Conservation (phyloP, 2,329 filamentous ascomycete species). For the Colletotrichum lindemuthianum region DNA sequence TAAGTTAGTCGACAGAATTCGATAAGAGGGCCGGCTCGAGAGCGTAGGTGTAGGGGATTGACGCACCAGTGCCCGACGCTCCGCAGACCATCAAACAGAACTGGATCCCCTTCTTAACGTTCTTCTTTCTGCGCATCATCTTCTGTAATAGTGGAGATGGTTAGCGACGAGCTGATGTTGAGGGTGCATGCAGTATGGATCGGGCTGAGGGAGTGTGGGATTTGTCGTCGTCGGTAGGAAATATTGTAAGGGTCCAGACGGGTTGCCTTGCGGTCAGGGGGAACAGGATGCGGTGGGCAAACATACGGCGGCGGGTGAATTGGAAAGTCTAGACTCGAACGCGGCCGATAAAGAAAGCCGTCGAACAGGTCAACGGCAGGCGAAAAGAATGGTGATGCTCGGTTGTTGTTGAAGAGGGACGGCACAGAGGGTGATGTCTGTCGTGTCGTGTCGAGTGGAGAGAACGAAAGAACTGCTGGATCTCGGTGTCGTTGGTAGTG, state of each 20-base stretch:
- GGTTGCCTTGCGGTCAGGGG: not conserved
- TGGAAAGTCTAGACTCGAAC: conserved; percentile 22
- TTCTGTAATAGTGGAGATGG: conserved; percentile 62
- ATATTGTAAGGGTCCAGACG: conserved; percentile 18
- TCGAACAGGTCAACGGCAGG: conserved; percentile 28
- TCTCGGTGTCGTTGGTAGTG: conserved; percentile 34
- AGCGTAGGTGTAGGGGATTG: conserved; percentile 35
- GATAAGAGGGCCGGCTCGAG: conserved; percentile 3
- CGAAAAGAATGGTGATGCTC: conserved; percentile 13
- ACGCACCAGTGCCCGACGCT: conserved; percentile 95
- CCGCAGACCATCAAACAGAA: conserved; percentile 99
- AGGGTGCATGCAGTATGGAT: conserved; percentile 23
- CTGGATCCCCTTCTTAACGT: conserved; percentile 99
- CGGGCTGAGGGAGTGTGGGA: conserved; percentile 4
- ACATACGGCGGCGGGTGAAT: conserved; percentile 32
- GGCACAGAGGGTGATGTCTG: conserved; percentile 1
- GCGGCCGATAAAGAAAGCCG: conserved; percentile 16
- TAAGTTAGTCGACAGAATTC: conserved; percentile 23
- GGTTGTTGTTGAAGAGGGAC: conserved; percentile 25
- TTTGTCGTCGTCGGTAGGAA: conserved; percentile 23
- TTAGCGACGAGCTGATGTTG: conserved; percentile 42
- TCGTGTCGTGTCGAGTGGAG: conserved; percentile 29
- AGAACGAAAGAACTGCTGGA: conserved; percentile 33
- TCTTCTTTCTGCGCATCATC: conserved; percentile 99
- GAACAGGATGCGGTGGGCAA: conserved; percentile 20